These are phyloP conservation scores for Passalora sequoiae DNA, from an alignment of 2,329 filamentous ascomycete genomes.

Conservation along the genomic window DNA sequence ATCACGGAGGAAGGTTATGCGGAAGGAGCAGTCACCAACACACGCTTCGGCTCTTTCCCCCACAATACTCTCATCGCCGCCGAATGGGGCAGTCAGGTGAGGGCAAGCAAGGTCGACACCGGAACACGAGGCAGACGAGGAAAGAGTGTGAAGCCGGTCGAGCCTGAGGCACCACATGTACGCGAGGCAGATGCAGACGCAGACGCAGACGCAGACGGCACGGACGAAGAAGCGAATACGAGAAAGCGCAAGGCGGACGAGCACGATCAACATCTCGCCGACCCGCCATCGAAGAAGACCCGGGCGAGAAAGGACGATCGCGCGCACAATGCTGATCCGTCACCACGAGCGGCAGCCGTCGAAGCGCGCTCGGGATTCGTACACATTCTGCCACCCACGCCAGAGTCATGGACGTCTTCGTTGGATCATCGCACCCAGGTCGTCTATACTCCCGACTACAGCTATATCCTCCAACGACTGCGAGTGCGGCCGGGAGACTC, in stretches of 20 bases:
- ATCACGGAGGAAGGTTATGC: conserved; percentile 38
- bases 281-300: conserved; percentile 32
- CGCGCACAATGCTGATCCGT: conserved; percentile 25
- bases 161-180: conserved; percentile 5
- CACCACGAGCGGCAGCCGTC: conserved; percentile 41
- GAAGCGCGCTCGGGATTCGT: conserved; percentile 64
- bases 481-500: conserved; percentile 66
- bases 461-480: conserved; percentile 73
- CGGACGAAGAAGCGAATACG: conserved; percentile 7
- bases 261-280: conserved; percentile 21
- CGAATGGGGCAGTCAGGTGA: conserved; percentile 87
- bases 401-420: conserved; percentile 75
- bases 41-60: conserved; percentile 75
- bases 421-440: conserved; percentile 79
- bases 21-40: conserved; percentile 63
- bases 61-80: conserved; percentile 56
- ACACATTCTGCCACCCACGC: conserved; percentile 72
- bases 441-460: conserved; percentile 82
- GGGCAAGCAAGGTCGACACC: conserved; percentile 84
- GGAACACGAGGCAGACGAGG: conserved; percentile 72
- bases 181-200: not conserved
- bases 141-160: conserved; percentile 50
- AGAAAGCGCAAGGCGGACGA: conserved; percentile 44
- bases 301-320: conserved; percentile 26
- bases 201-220: conserved; percentile 1